Base-by-base conservation (phyloP, 768 basidiomycete genomes). In the Kondoa subrosea region DNA sequence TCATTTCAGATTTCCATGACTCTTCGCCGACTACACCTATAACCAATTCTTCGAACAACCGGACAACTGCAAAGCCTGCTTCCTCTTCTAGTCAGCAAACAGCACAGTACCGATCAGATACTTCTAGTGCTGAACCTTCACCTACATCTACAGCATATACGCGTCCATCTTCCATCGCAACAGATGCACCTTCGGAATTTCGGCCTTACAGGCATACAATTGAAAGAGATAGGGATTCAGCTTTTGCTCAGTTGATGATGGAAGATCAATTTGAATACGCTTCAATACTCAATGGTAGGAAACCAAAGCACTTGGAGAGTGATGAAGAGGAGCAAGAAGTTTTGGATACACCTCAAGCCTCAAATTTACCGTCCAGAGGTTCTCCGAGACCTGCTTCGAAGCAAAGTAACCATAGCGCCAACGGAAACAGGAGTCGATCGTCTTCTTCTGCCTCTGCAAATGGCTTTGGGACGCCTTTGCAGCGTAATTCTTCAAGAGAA, bases 171-270 rank as follows among this genome's bases (percentile, higher is more conserved):
- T 68, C 67, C 14, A 64, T 63, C 16, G 31, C 31, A 34, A 67
- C 66, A n/a, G 29, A 68, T 4, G 59, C 69, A 21, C 57, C 60
- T 4, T 69, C 69, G n/a, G 60, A 67, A 40, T 67, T 60, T 60
- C 26, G 66, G 26, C 50, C 69, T 4, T 69, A 69, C 34, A 17
- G 69, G 61, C 69, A 69, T 58, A 69, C 69, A 2, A 58, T 67
- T 31, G 66, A 69, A 60, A 30, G 66, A 34, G 69, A 69, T 30
- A 65, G 69, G 40, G 69, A 69, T 56, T 67, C 66, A 34, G 62
- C 30, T 8, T 60, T 67, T 21, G 69, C 69, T 40, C 56, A 63
- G 21, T 25, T 69, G 27, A 56, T 34, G 56, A 12, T 56, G 65
- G 58, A 63, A 50, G 61, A 64, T 30, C 32, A 31, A 25, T 58